Evolutionary conservation across 148 eudicot genomes (phyloP), one percentile per base, ranked within the genome.

Genomic region (Spergularia marina): DNA sequence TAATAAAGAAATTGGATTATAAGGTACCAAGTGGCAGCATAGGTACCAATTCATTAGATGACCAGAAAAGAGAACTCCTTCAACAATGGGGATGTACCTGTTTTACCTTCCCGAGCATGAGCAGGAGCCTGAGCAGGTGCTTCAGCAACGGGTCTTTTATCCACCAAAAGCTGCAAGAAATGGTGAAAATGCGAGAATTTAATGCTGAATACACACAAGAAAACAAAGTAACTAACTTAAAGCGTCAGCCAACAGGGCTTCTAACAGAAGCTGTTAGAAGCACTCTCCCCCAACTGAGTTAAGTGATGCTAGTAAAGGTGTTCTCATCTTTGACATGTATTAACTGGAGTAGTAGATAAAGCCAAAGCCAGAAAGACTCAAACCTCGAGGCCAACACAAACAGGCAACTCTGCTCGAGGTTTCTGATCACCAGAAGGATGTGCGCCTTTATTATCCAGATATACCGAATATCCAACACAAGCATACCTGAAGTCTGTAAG

Each of bases 401-500:
- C 86, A 2, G 98, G 98, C 81, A 94, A 66, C 61, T 83, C 86
- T 18, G 91, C 73, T 74, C 78, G 82, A 41, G 83, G 75, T 70
- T 86, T 85, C 68, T 83, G 82, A 47, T 58, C 86, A 34, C 82
- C 80, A 58, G 72, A 41, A 15, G 85, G 20, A 54, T 70, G 21
- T 66, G 74, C 78, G 65, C 70, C 78, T 81, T 89, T 86, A 57
- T 76, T 75, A 81, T 90, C 89, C 25, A 86, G 58, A 74, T 83
- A 91, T 55, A 91, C 85, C 11, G 98, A 91, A 81, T 94, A 94
- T 74, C 98, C 98, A 77, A 91, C 84, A 74, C 98, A 91, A 70
- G 84, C 90, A 84, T 91, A 94, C 80, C 77, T 87, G 78, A 91
- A 94, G 78, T 91, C 97, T 5, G 83, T 73, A 30, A 89, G 84